Base-by-base conservation (phyloP, 78 protist genomes). In the Pigoraptor vietnamica region DNA sequence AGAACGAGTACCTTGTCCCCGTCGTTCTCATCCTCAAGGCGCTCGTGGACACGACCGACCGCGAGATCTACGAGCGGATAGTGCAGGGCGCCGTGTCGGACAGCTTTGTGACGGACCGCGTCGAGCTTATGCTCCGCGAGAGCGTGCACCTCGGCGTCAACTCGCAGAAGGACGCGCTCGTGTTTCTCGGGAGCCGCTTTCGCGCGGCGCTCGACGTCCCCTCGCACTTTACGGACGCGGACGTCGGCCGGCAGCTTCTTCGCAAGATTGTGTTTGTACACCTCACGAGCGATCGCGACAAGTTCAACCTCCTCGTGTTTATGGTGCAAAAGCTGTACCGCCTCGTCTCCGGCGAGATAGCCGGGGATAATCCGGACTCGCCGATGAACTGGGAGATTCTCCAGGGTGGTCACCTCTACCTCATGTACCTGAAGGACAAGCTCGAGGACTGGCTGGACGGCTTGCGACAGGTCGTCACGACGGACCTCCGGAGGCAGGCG, bases 1-100 rank as follows among this genome's bases (percentile, higher is more conserved):
- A 95, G 91, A 93, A 87, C n/a, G 98, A 97, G 93, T 98, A 93
- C 93, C 95, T 97, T 90, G 33, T 99, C 37, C 98, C 99, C 21
- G 94, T 93, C 40, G 87, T 93, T 23, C 89, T 98, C 21, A 21
- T 98, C 25, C 37, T 98, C 39, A 90, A 56, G 33, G 96, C 97
- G 24, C 39, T 96, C 79, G 19, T 21, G 24, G 94, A 86, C 87
- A 90, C 92, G 48, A 55, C 96, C n/a, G 98, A 98, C 92, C 91
- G 89, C 9, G 97, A 96, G 87, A 97, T 98, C 40, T 97, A 39
- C 93, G 95, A 93, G 81, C 56, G 37, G 34, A 56, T 96, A 33
- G 82, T 89, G 6, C 92, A 40, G 56, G 93, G 95, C 35, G 94
- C 89, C 55, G 2, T 14, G 2, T 93, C 90, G 86, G 93, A 97